Evolutionary conservation across 208 protist species (phyloP), one percentile per base, ranked within the genome.

Genomic region (Leishmania major): DNA sequence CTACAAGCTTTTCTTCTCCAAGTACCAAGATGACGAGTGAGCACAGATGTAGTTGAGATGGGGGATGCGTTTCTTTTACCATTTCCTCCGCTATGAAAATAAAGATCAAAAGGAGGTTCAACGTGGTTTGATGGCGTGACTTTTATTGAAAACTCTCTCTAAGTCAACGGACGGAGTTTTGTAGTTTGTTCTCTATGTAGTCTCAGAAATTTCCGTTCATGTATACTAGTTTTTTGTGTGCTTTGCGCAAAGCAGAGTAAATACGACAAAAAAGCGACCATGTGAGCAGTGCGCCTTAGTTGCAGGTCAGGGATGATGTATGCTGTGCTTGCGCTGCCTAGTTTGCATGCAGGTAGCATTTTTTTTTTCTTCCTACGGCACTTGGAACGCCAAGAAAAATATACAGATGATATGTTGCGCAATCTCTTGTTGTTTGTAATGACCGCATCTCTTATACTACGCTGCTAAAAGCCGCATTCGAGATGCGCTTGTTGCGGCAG

Each of bases 1-100:
- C 79, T 93, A 96, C 88, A 93, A 93, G 45, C 70, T 98, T 37
- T 93, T 96, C 78, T 93, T 98, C 59, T 84, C 92, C 60, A 95
- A 92, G 74, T 88, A 90, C 85, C 70, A 87, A 19, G 87, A 82
- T 67, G 90, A 94, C 66, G 84, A 92, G 17, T 91, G 79, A 90
- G 45, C 28, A 53, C 25, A 79, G 51, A 37, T 70, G 67, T 28
- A 43, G 55, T 64, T 31, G 47, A 77, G 2, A 43, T 53, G 47
- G 4, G 31, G 13, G 15, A 66, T 59, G 10, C 35, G 67, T 67
- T 69, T 57, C 10, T 75, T 78, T 45, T 81, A 70, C 64, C 67
- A 28, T 28, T 67, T 80, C 31, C 57, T 72, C 84, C 51, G 3
- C 45, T 8, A 55, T 35, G 31, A 40, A 53, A 31, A 62, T 8